Percentiles rank a stretch among this genome's conserved stretches.
Conservation (phyloP, 306 rosid genomes). For the Vigna hirtella region DNA sequence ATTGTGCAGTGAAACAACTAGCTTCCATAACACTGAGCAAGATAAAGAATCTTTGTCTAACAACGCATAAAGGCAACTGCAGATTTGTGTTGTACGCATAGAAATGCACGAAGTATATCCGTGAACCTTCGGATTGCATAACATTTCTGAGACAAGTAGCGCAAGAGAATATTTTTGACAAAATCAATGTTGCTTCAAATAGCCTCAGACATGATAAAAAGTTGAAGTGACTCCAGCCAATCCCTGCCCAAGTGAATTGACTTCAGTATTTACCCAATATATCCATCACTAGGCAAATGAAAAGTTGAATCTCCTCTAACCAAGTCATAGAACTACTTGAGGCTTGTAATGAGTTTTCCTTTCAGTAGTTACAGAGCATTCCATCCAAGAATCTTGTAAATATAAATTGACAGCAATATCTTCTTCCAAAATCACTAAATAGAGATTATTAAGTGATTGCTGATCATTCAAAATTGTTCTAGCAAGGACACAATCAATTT, state of each 20-base stretch:
- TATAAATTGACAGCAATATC: constrained; percentile 39
- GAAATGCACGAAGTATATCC: constrained; percentile 15
- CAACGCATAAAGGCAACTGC: constrained; percentile 8
- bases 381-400: constrained; percentile 35
- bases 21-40: constrained; percentile 35
- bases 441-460: constrained; percentile 26
- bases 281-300: constrained; percentile 41
- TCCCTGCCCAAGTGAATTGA: constrained; percentile 30
- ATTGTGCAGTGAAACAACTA: constrained; percentile 26
- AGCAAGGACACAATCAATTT: constrained; percentile 20
- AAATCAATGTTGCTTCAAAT: background rate
- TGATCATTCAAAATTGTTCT: constrained; percentile 31
- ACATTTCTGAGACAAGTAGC: constrained; percentile 4
- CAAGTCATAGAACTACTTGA: constrained; percentile 31
- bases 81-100: constrained; percentile 4
- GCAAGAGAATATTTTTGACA: constrained; percentile 8
- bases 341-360: constrained; percentile 40
- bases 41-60: constrained; percentile 8
- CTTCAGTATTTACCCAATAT: constrained; percentile 39
- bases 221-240: background rate
- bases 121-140: constrained; percentile 20
- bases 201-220: constrained; percentile 21
- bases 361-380: constrained; percentile 26
- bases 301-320: constrained; percentile 32
- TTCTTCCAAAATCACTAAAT: constrained; percentile 29